phyloP scores from a whole-genome alignment of 306 rosid species.

The Pachyrhizus erosus region DNA sequence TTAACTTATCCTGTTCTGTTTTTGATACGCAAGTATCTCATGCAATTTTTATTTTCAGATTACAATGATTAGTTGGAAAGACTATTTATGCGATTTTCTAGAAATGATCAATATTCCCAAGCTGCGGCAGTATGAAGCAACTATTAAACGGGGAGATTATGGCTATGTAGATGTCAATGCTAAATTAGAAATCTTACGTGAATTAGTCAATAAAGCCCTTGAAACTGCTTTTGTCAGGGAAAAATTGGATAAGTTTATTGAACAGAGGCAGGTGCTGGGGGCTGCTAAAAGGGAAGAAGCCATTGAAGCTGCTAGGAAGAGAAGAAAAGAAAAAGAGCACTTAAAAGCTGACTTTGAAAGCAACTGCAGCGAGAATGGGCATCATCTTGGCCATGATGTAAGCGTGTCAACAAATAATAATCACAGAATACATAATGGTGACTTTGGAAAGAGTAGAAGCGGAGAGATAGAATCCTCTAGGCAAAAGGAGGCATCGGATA shows the following conservation, averaged over 20 bases:
- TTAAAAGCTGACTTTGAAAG: constrained; percentile 54
- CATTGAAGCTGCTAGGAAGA: constrained; percentile 60
- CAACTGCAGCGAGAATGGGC: constrained; percentile 43
- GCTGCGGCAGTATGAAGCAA: constrained; percentile 57
- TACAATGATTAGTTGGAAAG: constrained; percentile 75
- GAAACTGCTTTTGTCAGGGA: constrained; percentile 66
- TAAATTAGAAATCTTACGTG: constrained; percentile 67
- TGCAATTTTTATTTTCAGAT: constrained; percentile 63
- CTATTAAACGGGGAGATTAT: constrained; percentile 86
- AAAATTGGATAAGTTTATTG: constrained; percentile 71
- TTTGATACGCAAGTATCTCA: constrained; percentile 32
- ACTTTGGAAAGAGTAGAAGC: constrained; percentile 35
- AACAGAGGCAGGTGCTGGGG: constrained; percentile 81
- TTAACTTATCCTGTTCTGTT: neutral
- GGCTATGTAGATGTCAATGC: constrained; percentile 75
- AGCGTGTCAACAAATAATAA: constrained; percentile 46
- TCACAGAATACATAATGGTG: constrained; percentile 50
- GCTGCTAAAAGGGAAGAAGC: constrained; percentile 79
- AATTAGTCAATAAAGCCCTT: constrained; percentile 71
- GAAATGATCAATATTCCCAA: constrained; percentile 75
- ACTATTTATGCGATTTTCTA: constrained; percentile 77
- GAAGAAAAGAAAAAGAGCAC: constrained; percentile 66
- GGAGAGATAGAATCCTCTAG: constrained; percentile 54
- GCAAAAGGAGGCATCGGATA: constrained; percentile 42
- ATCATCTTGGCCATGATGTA: constrained; percentile 33